A percentile compares a stretch with the other conserved stretches of the same genome.
These are phyloP conservation scores for Pezicula neosporulosa DNA, from an alignment of 2,329 filamentous ascomycete species.

Conservation along the genomic window DNA sequence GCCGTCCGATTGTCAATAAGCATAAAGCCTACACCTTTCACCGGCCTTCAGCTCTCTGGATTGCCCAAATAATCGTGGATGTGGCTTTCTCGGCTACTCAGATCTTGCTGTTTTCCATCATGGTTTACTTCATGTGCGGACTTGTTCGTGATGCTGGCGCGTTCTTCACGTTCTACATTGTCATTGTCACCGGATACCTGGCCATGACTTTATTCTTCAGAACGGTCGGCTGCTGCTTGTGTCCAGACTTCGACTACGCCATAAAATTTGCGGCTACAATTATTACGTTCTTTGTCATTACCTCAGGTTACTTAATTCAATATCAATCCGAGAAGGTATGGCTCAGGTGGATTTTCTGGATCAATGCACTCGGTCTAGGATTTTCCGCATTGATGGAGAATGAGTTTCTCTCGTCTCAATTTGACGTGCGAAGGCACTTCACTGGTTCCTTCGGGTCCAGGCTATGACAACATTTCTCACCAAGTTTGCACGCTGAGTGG, in stretches of 20 bases:
- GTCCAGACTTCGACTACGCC: constrained; percentile 80
- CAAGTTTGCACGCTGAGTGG: constrained; percentile 82
- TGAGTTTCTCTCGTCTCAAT: constrained; percentile 71
- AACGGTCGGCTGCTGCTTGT: constrained; percentile 70
- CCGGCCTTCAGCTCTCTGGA: constrained; percentile 76
- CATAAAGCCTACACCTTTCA: constrained; percentile 83
- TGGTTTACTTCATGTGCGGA: constrained; percentile 77
- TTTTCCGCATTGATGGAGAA: constrained; percentile 84
- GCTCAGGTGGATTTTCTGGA: constrained; percentile 77
- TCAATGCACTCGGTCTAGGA: constrained; percentile 70
- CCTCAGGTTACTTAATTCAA: constrained; percentile 80
- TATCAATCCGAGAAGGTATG: constrained; percentile 72
- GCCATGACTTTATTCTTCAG: constrained; percentile 77
- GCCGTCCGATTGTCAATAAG: constrained; percentile 76
- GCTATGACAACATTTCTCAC: constrained; percentile 67
- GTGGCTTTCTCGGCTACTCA: constrained; percentile 67
- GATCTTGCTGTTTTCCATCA: constrained; percentile 69
- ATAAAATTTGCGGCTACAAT: constrained; percentile 78
- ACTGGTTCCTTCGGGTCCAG: constrained; percentile 67
- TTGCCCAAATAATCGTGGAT: constrained; percentile 79
- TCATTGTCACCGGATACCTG: constrained; percentile 66
- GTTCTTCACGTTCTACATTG: constrained; percentile 74
- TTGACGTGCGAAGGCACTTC: constrained; percentile 66
- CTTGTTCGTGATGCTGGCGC: constrained; percentile 66
- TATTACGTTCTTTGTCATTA: constrained; percentile 79